Evolutionary conservation across 768 basidiomycete species (phyloP).

Genomic region (Podaxis carcinomalis): DNA sequence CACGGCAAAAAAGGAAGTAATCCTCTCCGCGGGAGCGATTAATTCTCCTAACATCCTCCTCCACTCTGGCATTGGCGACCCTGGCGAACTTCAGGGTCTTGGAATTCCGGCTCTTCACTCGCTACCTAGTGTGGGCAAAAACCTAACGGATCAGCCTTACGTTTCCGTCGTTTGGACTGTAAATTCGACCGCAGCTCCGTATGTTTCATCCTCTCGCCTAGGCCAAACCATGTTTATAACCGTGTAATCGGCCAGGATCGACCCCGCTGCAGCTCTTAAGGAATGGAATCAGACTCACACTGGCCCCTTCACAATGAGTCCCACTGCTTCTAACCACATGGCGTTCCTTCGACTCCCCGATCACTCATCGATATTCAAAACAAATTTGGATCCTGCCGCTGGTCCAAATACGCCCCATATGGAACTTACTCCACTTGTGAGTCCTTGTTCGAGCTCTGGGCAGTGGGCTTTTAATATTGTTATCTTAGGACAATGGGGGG

Average conservation of each 20-base stretch:
- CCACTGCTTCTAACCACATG: conserved; percentile 16
- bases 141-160: conserved; percentile 25
- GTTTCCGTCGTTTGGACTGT: conserved; percentile 20
- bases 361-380: conserved; percentile 15
- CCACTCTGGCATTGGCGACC: conserved; percentile 30
- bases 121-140: conserved; percentile 25
- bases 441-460: neutral
- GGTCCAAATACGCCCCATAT: conserved; percentile 15
- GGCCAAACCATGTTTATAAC: neutral
- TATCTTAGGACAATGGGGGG: conserved; percentile 10
- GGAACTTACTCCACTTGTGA: conserved; percentile 17
- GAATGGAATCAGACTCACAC: conserved; percentile 18
- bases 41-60: conserved; percentile 29
- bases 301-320: conserved; percentile 18
- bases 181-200: conserved; percentile 22
- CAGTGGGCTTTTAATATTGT: neutral
- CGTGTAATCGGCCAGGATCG: neutral
- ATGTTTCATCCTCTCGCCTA: conserved; percentile 13
- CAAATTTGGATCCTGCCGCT: conserved; percentile 20
- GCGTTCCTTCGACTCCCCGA: conserved; percentile 19
- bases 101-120: conserved; percentile 20
- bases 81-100: conserved; percentile 15
- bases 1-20: conserved; percentile 46
- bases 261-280: neutral
- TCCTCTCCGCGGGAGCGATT: conserved; percentile 36